Conservation (phyloP, 805 yeast genomes). For the Candida boidinii region DNA sequence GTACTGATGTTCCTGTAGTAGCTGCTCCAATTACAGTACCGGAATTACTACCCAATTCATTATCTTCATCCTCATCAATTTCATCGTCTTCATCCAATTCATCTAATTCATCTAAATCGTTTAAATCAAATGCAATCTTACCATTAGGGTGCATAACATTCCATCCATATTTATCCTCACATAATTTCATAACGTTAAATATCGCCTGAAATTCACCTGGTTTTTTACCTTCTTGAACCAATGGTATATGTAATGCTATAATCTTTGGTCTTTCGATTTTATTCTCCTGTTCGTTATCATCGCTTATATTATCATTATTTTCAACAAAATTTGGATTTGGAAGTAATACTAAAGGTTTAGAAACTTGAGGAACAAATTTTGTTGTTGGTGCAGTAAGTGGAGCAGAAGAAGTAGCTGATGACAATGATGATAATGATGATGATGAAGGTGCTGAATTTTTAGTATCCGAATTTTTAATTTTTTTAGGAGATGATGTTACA, state of each 20-base stretch:
- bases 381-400: too few relatives aligned
- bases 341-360: conserved; percentile 5
- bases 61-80: conserved; percentile 27
- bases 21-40: conserved; percentile 5
- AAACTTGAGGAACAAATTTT: too few relatives aligned
- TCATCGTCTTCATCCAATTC: conserved; percentile 39
- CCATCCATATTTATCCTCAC: conserved; percentile 84
- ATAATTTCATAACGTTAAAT: conserved; percentile 61
- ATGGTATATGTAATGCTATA: conserved; percentile 47
- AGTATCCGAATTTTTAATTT: too few relatives aligned
- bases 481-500: too few relatives aligned
- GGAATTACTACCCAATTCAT: conserved; percentile 3
- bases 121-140: conserved; percentile 46
- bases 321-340: conserved; percentile 13
- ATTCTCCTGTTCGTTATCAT: conserved; percentile 8
- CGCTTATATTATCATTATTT: conserved; percentile 5
- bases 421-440: too few relatives aligned
- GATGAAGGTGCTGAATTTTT: too few relatives aligned
- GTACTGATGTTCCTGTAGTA: not conserved
- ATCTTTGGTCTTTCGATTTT: conserved; percentile 30
- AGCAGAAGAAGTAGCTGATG: too few relatives aligned
- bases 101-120: conserved; percentile 42
- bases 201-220: conserved; percentile 55
- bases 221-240: conserved; percentile 34
- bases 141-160: conserved; percentile 61